A percentile compares a stretch with the other conserved stretches of the same genome.
Evolutionary conservation across 371 early-diverging fungal genomes (phyloP).

Genomic region (Mucor plumbeus): DNA sequence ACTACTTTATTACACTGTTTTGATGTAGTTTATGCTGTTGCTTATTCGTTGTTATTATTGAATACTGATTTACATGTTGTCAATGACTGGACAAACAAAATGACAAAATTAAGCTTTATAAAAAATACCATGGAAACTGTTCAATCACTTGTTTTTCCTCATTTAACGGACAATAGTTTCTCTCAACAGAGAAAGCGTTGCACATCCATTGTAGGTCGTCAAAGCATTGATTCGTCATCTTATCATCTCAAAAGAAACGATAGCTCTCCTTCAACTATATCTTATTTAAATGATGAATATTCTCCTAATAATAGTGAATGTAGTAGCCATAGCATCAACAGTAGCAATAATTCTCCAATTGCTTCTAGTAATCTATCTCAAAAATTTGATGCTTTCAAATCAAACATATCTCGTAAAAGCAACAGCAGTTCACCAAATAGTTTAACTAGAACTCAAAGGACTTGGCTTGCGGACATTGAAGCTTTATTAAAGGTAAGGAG

Average conservation of each 20-base stretch:
- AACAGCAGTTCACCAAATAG: neutral
- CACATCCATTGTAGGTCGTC: constrained; percentile 11
- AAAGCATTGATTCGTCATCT: constrained; percentile 7
- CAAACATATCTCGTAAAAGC: constrained; percentile 24
- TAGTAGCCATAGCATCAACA: constrained; percentile 2
- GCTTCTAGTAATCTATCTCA: constrained; percentile 4
- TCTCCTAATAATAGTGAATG: neutral
- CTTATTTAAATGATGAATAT: constrained; percentile 1
- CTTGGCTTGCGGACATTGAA: constrained; percentile 36
- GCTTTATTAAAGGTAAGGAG: constrained; percentile 32
- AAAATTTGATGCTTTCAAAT: constrained; percentile 19
- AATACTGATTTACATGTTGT: constrained; percentile 91
- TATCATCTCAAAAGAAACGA: constrained; percentile 13
- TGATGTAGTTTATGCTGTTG: constrained; percentile 79
- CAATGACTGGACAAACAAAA: constrained; percentile 47
- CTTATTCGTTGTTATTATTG: constrained; percentile 83
- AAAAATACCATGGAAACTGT: constrained; percentile 60
- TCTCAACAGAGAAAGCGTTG: constrained; percentile 13
- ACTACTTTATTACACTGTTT: constrained; percentile 16
- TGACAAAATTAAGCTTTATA: constrained; percentile 57
- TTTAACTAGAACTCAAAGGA: constrained; percentile 19
- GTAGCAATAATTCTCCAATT: neutral
- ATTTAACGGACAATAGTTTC: neutral
- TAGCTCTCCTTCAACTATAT: constrained; percentile 1
- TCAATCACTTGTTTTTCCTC: constrained; percentile 22